A percentile compares a stretch with the other conserved stretches of the same genome.
Evolutionary conservation across 2,329 filamentous ascomycete species (phyloP).

Genomic region (Phialophora verrucosa): DNA sequence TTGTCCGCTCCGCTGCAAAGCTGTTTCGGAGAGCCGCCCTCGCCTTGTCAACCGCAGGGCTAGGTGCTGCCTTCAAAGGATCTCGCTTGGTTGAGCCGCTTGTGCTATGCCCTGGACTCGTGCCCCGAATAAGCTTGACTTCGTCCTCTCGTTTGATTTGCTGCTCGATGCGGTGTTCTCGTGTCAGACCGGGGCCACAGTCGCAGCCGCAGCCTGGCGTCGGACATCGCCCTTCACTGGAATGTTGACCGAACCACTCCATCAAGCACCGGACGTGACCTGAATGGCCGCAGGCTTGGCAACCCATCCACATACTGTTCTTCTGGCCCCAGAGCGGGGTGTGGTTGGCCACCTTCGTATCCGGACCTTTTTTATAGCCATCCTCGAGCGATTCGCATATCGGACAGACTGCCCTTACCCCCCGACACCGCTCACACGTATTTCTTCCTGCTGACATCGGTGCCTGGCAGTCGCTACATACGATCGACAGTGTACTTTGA

Average conservation of each 20-base stretch:
- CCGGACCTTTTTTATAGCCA: neutral
- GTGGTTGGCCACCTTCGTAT: neutral
- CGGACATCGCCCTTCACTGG: conserved; percentile 62
- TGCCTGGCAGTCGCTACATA: conserved; percentile 34
- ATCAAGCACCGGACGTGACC: conserved; percentile 64
- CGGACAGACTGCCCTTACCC: conserved; percentile 49
- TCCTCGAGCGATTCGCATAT: conserved; percentile 54
- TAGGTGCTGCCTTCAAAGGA: conserved; percentile 52
- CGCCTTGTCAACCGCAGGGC: conserved; percentile 54
- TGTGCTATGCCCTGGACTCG: conserved; percentile 45
- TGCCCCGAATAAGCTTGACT: conserved; percentile 36
- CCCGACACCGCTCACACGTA: conserved; percentile 35
- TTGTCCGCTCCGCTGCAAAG: conserved; percentile 40
- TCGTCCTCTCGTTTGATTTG: conserved; percentile 43
- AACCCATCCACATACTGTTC: conserved; percentile 59
- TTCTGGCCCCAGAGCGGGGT: conserved; percentile 19
- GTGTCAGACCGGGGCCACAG: conserved; percentile 58
- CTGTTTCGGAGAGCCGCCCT: conserved; percentile 50
- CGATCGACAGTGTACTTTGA: conserved; percentile 21
- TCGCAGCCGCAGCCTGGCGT: conserved; percentile 66
- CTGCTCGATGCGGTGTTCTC: conserved; percentile 48
- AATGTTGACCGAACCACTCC: conserved; percentile 59
- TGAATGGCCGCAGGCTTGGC: conserved; percentile 65
- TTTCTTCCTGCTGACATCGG: conserved; percentile 26
- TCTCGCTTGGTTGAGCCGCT: conserved; percentile 51